These are phyloP conservation scores for Aphanomyces invadans DNA, from an alignment of 352 stramenopile genomes.

Conservation along the genomic window DNA sequence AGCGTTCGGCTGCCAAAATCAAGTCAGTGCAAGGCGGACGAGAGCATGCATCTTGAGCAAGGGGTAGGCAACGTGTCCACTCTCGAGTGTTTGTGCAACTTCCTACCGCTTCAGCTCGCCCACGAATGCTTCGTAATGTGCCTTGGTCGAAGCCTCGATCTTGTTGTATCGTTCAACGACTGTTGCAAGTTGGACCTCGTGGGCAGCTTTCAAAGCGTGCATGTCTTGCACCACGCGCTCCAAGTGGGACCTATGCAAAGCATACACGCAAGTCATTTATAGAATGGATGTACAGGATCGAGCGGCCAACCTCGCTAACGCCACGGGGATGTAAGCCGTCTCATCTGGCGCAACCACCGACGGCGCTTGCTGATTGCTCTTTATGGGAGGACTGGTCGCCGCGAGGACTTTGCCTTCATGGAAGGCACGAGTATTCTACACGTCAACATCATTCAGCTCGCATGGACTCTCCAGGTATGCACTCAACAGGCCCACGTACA, in stretches of 20 bases:
- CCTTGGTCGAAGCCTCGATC: slow-evolving; percentile 50
- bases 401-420: slow-evolving; percentile 42
- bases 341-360: slow-evolving; percentile 30
- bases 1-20: neutral
- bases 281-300: too few relatives aligned
- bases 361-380: neutral
- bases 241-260: slow-evolving; percentile 43
- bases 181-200: slow-evolving; percentile 37
- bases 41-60: too few relatives aligned
- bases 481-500: neutral
- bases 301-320: slow-evolving; percentile 32
- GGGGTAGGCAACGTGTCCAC: too few relatives aligned
- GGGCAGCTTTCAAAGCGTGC: slow-evolving; percentile 64
- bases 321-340: slow-evolving; percentile 65
- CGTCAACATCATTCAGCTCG: neutral
- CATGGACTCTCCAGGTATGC: too few relatives aligned
- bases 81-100: too few relatives aligned
- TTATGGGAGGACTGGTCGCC: neutral
- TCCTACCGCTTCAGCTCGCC: slow-evolving; percentile 33
- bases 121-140: slow-evolving; percentile 50
- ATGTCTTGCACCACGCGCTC: slow-evolving; percentile 67
- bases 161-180: slow-evolving; percentile 38
- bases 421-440: slow-evolving; percentile 26
- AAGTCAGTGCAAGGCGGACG: neutral
- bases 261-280: too few relatives aligned